Evolutionary conservation across 805 yeast genomes (phyloP).

Genomic region (Yarrowia alimentaria): DNA sequence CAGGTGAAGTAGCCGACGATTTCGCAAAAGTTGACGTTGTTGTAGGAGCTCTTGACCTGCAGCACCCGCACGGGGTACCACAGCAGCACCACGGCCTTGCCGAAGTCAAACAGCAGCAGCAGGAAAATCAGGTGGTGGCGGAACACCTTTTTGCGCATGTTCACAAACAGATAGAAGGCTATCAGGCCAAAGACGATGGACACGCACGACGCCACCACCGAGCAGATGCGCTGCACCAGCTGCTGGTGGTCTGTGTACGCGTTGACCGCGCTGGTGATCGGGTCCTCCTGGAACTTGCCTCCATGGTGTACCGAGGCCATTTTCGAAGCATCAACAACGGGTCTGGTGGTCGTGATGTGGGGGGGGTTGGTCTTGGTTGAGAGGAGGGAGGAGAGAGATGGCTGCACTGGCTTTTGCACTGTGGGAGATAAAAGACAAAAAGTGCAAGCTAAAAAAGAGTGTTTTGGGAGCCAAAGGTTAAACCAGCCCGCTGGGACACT

Average conservation of each 20-base stretch:
- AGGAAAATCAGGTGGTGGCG: constrained; percentile 57
- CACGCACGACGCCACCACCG: constrained; percentile 50
- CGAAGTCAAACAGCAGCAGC: constrained; percentile 64
- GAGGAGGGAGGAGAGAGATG: too few relatives aligned
- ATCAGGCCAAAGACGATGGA: constrained; percentile 56
- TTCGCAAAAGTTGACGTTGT: constrained; percentile 52
- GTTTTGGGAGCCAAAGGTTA: too few relatives aligned
- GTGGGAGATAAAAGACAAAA: too few relatives aligned
- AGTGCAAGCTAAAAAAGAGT: too few relatives aligned
- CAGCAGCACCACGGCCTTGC: constrained; percentile 65
- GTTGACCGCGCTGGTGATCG: constrained; percentile 29
- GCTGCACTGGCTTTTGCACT: too few relatives aligned
- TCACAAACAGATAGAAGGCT: constrained; percentile 54
- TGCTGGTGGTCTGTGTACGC: constrained; percentile 32
- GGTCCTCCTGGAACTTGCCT: constrained; percentile 28
- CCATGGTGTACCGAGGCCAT: constrained; percentile 1
- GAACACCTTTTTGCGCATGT: constrained; percentile 32
- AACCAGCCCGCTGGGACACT: too few relatives aligned
- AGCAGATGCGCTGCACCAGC: constrained; percentile 41
- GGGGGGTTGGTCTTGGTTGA: neutral
- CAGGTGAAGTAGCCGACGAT: constrained; percentile 79
- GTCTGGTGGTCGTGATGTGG: too few relatives aligned
- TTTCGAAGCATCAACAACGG: too few relatives aligned
- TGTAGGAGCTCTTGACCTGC: constrained; percentile 45
- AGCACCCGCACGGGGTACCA: constrained; percentile 63